Evolutionary conservation across 2,329 filamentous ascomycete species (phyloP).

Genomic region (Sclerotinia trifoliorum): DNA sequence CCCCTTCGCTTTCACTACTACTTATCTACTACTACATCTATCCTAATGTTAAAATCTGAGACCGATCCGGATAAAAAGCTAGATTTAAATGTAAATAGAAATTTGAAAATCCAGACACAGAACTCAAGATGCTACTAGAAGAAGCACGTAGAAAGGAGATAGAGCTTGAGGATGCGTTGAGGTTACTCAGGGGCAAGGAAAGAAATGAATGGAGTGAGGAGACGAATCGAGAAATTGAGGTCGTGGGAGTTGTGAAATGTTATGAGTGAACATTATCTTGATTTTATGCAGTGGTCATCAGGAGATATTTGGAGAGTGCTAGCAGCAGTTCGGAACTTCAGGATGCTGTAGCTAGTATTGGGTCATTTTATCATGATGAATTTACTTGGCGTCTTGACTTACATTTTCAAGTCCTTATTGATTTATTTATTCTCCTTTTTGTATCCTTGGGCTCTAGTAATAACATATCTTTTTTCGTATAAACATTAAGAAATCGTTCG

Average conservation of each 20-base stretch:
- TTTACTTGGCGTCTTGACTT: not conserved
- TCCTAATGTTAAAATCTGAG: not conserved
- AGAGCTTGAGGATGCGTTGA: constrained; percentile 10
- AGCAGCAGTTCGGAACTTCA: not conserved
- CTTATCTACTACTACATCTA: not conserved
- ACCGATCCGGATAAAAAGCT: not conserved
- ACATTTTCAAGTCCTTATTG: not conserved
- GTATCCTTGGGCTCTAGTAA: not conserved
- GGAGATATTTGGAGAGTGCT: not conserved
- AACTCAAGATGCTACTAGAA: not conserved
- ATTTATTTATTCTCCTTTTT: not conserved
- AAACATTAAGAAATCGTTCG: not conserved
- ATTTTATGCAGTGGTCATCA: not conserved
- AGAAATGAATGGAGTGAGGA: not conserved
- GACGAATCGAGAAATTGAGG: constrained; percentile 5
- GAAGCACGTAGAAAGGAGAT: not conserved
- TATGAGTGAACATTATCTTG: rapidly evolving
- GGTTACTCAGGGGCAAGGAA: not conserved
- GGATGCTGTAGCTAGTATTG: not conserved
- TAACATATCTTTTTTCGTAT: too few species aligned
- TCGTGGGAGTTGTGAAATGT: not conserved
- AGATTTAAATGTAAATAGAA: not conserved
- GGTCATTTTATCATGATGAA: not conserved
- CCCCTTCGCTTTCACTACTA: not conserved
- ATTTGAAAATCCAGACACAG: not conserved